Base-by-base conservation (phyloP, 176 grass and related monocot species). In the Lolium multiflorum region DNA sequence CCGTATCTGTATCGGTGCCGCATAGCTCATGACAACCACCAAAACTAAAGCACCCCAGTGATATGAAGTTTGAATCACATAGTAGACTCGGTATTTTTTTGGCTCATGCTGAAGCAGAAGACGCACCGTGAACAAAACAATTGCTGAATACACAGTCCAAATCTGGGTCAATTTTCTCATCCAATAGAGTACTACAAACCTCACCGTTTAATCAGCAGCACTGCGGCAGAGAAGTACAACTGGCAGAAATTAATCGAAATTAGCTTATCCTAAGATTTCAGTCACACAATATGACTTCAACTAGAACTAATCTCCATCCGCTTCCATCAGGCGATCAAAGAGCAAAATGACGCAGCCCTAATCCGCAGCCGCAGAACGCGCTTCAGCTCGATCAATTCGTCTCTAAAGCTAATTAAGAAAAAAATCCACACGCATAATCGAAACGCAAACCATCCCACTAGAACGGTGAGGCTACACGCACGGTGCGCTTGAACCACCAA, bases 311-410 rank as follows among this genome's bases (percentile, higher is more conserved):
- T 84, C 67, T 54, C 62, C 62, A 13, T 63, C 49, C 14, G 15
- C 81, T 60, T 52, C 67, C 18, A n/a, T 0, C 10, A 81, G 74
- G 4, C 37, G 51, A 22, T 47, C 15, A 81, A 77, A 85, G 8
- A 6, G 51, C 76, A n/a, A 74, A 64, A 38, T 15, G 25, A 39
- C 20, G 56, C 66, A 81, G 50, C 28, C 81, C 44, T 84, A 72
- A 71, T 41, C 61, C 9, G 39, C 7, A 70, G 3, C 31, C n/a
- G 11, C 62, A 71, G n/a, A 66, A 28, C 16, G 84, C 50, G n/a
- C 31, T 44, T 84, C 39, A 71, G 63, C 82, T 82, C 71, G 39
- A 75, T 26, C 78, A 69, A 60, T 88, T 58, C 38, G 54, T 56
- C n/a, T 9, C 76, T 46, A 16, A 43, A 47, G 31, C 38, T 10